Conservation (phyloP, 2,329 filamentous ascomycete species). For the Colletotrichum tropicicola region DNA sequence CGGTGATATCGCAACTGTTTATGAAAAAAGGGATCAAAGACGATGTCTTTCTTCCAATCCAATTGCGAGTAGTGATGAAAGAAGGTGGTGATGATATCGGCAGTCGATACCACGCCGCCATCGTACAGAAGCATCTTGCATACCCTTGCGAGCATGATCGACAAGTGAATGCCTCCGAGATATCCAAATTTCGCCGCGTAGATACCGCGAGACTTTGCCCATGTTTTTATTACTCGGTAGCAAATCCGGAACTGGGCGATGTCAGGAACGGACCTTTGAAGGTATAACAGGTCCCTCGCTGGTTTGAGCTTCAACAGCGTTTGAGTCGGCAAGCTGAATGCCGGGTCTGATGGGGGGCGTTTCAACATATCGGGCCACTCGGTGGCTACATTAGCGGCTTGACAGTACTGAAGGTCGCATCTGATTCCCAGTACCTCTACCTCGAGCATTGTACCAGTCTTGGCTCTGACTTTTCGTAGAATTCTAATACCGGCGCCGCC, state of each 20-base stretch:
- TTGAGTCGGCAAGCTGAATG: conserved; percentile 64
- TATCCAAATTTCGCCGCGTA: conserved; percentile 74
- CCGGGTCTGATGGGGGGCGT: conserved; percentile 57
- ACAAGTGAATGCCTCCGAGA: conserved; percentile 71
- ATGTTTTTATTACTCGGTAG: conserved; percentile 68
- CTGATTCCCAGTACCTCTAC: conserved; percentile 65
- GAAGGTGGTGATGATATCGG: conserved; percentile 66
- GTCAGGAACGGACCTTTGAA: conserved; percentile 68
- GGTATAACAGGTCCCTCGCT: conserved; percentile 68
- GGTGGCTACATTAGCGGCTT: conserved; percentile 39
- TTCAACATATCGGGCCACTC: conserved; percentile 58
- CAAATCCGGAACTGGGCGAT: conserved; percentile 65
- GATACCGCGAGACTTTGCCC: conserved; percentile 69
- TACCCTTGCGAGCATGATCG: conserved; percentile 67
- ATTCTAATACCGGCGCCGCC: conserved; percentile 54
- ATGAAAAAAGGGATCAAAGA: conserved; percentile 70
- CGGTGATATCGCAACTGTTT: conserved; percentile 60
- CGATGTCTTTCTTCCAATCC: conserved; percentile 63
- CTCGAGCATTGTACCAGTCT: conserved; percentile 71
- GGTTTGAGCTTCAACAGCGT: conserved; percentile 71
- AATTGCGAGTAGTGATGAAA: conserved; percentile 70
- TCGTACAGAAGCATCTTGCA: conserved; percentile 61
- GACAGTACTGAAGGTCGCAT: conserved; percentile 74
- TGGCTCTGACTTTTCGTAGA: conserved; percentile 65
- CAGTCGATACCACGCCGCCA: conserved; percentile 47